phyloP scores from a whole-genome alignment of 805 yeast genomes.

The Starmera pachycereana region DNA sequence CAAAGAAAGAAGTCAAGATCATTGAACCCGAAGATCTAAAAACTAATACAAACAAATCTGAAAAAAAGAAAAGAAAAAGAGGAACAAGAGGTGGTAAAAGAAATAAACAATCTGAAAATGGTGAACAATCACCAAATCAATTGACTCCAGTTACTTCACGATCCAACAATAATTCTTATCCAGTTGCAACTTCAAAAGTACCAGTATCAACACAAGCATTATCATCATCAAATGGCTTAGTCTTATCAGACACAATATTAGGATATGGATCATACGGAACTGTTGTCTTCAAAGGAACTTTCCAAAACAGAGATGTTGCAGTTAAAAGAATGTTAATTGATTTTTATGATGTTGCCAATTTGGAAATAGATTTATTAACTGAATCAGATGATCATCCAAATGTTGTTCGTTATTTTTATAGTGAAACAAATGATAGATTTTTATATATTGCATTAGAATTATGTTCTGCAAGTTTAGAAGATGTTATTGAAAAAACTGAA shows the following conservation, averaged over 20 bases:
- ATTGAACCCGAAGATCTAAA: conserved; percentile 16
- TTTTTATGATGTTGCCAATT: conserved; percentile 88
- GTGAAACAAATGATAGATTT: conserved; percentile 82
- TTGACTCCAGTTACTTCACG: conserved; percentile 1
- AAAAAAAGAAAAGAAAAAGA: conserved; percentile 56
- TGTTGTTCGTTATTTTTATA: conserved; percentile 86
- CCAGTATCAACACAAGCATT: too few relatives aligned
- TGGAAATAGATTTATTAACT: conserved; percentile 76
- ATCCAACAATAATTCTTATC: conserved; percentile 5
- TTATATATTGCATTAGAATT: conserved; percentile 88
- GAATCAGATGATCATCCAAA: conserved; percentile 97
- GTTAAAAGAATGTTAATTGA: conserved; percentile 89
- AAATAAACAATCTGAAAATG: conserved; percentile 19
- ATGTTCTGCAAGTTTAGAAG: conserved; percentile 84
- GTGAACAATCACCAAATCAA: background rate
- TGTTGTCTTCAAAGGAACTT: conserved; percentile 81
- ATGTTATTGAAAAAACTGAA: conserved; percentile 50
- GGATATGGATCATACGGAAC: conserved; percentile 98
- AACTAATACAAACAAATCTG: conserved; percentile 1
- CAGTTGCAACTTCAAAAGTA: conserved; percentile 5
- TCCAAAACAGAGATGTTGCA: conserved; percentile 91
- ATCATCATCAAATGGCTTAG: conserved; percentile 30
- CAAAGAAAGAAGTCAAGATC: conserved; percentile 18
- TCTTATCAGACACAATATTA: conserved; percentile 61
- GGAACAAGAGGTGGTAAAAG: conserved; percentile 82